A percentile compares a stretch with the other conserved stretches of the same genome.
Evolutionary conservation across 257 asterid species (phyloP).

Genomic region (Apocynum venetum): DNA sequence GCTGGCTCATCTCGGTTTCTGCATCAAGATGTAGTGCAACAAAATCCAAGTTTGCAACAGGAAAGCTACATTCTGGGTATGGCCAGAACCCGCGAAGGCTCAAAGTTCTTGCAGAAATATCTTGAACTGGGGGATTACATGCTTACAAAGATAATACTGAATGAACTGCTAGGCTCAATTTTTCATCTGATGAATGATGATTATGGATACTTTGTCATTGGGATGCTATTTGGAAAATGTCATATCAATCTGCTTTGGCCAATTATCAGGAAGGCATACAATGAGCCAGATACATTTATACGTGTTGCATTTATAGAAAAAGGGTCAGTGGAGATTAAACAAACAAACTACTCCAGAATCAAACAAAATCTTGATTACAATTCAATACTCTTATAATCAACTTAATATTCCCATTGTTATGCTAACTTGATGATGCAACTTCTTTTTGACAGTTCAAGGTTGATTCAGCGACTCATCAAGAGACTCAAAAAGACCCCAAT

Average conservation of each 20-base stretch:
- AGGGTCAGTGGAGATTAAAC: conserved; percentile 7
- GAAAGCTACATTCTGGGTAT: background rate
- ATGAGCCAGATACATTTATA: background rate
- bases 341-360: background rate
- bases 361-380: background rate
- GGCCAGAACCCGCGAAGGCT: background rate
- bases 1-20: background rate
- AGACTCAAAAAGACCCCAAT: conserved; percentile 9
- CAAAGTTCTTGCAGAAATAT: background rate
- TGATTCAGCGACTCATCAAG: conserved; percentile 13
- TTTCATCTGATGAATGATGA: conserved; percentile 10
- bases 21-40: background rate
- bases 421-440: background rate
- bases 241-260: background rate
- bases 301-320: background rate
- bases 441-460: conserved; percentile 9
- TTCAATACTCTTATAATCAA: background rate
- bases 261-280: background rate
- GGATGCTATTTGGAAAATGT: background rate
- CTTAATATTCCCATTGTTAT: background rate
- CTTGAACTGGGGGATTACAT: background rate
- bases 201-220: conserved; percentile 6
- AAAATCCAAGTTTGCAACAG: background rate
- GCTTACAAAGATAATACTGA: background rate
- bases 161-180: background rate